Evolutionary conservation across 208 protist genomes (phyloP), one percentile per base, ranked within the genome.

Genomic region (Trypanosoma boissoni): DNA sequence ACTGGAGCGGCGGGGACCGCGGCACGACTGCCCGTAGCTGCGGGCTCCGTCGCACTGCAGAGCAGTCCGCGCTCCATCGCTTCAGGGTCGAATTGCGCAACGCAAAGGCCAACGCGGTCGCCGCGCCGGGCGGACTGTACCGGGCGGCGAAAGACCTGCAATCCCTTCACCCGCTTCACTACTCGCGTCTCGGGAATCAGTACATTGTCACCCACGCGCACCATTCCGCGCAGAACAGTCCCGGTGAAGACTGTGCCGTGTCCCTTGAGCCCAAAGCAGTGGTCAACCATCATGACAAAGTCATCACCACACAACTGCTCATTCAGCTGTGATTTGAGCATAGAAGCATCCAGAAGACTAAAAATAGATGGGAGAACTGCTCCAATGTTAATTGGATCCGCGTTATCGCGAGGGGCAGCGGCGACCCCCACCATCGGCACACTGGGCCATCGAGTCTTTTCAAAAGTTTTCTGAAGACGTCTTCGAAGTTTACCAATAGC

Each of bases 201-300:
- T n/a, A 98, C 64, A 3, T 50, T 74, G 49, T 98, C 80, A 14
- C 86, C 86, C 5, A 98, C 80, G 7, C 49, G 52, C 3, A 97
- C 63, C 10, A 58, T 26, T 21, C 98, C 98, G 9, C 61, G 54
- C 7, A 97, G 64, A 0, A 99, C 76, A n/a, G 97, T 99, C 43
- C 97, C 97, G 0, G 98, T 99, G 57, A 99, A 77, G 9, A 99
- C 86, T 9, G 93, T 97, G 34, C 97, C 97, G 59, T 98, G 94
- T 7, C 97, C 97, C 28, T 96, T 91, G 32, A 99, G 90, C 16
- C 78, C 77, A 75, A 99, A 99, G 83, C 98, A 99, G 75, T 99
- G 98, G 69, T 99, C 98, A 57, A 98, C 80, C 27, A 95, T 81
- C 82, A 98, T 96, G 45, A 97, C 64, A 46, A 99, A 98, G 6